Percentiles rank a stretch among this genome's conserved stretches.
phyloP scores from a whole-genome alignment of 345 rosid genomes.

The Gossypium stocksii region DNA sequence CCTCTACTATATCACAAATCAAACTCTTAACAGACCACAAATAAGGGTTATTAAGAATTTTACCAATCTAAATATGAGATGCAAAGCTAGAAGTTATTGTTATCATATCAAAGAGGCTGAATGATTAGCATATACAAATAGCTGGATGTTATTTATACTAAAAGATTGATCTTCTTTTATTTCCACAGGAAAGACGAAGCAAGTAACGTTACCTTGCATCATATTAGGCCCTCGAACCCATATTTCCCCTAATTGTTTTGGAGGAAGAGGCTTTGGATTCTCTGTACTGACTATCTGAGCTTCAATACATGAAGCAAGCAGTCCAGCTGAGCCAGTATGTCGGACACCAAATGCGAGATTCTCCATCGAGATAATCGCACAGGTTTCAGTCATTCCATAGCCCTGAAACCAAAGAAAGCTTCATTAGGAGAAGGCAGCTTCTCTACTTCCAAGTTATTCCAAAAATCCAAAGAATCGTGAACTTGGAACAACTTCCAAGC shows the following conservation, averaged over 20 bases:
- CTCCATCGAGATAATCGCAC: slow-evolving; percentile 60
- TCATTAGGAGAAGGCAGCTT: slow-evolving; percentile 10
- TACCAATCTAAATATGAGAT: neutral
- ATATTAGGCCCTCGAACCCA: slow-evolving; percentile 90
- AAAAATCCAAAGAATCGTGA: neutral
- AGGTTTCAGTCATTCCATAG: slow-evolving; percentile 89
- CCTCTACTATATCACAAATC: neutral
- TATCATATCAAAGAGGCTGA: neutral
- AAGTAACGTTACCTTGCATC: slow-evolving; percentile 63
- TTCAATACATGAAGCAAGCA: slow-evolving; percentile 64
- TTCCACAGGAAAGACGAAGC: neutral
- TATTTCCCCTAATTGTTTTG: slow-evolving; percentile 69
- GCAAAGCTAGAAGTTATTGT: neutral
- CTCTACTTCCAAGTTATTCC: neutral
- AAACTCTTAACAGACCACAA: neutral
- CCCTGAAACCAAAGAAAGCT: slow-evolving; percentile 49
- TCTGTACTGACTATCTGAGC: slow-evolving; percentile 63
- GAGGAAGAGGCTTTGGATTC: slow-evolving; percentile 64
- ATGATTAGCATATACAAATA: too few species aligned
- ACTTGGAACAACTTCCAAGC: neutral
- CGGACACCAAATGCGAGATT: slow-evolving; percentile 37
- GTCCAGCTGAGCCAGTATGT: slow-evolving; percentile 71
- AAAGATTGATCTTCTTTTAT: neutral
- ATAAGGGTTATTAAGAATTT: neutral
- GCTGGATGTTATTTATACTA: neutral